Conservation (phyloP, 129 eudicot species). For the Flaveria robusta region DNA sequence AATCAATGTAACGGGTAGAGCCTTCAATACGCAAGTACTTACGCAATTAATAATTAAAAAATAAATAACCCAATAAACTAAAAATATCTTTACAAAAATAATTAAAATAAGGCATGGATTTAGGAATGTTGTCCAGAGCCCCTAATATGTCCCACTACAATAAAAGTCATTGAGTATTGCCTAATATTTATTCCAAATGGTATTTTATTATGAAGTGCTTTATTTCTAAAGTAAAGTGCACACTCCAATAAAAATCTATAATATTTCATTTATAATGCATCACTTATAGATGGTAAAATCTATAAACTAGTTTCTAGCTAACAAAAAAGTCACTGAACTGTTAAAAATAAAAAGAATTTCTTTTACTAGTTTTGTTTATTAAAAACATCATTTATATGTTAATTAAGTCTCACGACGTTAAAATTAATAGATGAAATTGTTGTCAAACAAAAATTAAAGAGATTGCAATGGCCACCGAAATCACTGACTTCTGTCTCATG, state of each 20-base stretch:
- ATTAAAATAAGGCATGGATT: constrained; percentile 12
- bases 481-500: no score
- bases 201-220: no score
- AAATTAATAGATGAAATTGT: no score
- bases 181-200: background rate
- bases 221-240: no score
- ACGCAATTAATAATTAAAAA: constrained; percentile 16
- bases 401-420: no score
- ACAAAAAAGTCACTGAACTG: background rate
- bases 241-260: background rate
- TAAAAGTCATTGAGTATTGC: background rate
- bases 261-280: background rate
- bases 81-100: background rate
- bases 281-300: background rate
- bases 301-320: background rate
- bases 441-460: no score
- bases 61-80: background rate
- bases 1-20: constrained; percentile 5
- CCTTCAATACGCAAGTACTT: constrained; percentile 1
- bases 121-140: constrained; percentile 37
- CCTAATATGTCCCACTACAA: constrained; percentile 34
- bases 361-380: background rate
- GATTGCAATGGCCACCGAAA: no score
- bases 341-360: background rate
- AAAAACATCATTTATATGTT: no score